phyloP scores from a whole-genome alignment of 2,329 filamentous ascomycete genomes.

The Didymella pomorum region DNA sequence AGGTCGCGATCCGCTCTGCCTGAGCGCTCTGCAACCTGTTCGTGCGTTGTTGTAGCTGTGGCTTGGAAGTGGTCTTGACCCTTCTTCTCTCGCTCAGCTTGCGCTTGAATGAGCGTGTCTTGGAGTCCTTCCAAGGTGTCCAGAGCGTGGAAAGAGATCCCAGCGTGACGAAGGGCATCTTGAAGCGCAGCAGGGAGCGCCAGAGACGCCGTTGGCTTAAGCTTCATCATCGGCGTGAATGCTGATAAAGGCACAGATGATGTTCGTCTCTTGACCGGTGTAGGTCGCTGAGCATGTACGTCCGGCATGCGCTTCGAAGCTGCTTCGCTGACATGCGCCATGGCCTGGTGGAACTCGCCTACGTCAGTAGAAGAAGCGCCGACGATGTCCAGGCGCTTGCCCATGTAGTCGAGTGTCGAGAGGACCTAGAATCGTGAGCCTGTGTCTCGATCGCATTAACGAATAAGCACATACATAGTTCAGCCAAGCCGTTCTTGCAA shows the following conservation, averaged over 20 bases:
- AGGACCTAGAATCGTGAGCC: conserved; percentile 41
- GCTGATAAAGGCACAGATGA: conserved; percentile 35
- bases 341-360: conserved; percentile 43
- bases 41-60: conserved; percentile 43
- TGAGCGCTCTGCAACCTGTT: conserved; percentile 47
- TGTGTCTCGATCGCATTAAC: neutral
- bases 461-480: conserved; percentile 51
- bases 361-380: conserved; percentile 33
- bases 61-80: conserved; percentile 46
- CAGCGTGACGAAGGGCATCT: conserved; percentile 46
- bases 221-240: conserved; percentile 41
- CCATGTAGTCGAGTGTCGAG: conserved; percentile 54
- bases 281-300: conserved; percentile 22
- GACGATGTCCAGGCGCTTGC: conserved; percentile 44
- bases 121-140: conserved; percentile 39
- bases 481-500: conserved; percentile 52
- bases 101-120: conserved; percentile 39
- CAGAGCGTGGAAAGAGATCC: conserved; percentile 38
- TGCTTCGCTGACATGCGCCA: conserved; percentile 38
- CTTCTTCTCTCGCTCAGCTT: conserved; percentile 46
- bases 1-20: conserved; percentile 49
- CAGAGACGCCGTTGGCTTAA: conserved; percentile 38
- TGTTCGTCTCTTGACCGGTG: conserved; percentile 32
- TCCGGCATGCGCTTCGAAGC: conserved; percentile 39
- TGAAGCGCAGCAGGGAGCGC: conserved; percentile 44